These are phyloP conservation scores for Ophiostoma himal-ulmi DNA, from an alignment of 2,329 filamentous ascomycete species.

Conservation along the genomic window DNA sequence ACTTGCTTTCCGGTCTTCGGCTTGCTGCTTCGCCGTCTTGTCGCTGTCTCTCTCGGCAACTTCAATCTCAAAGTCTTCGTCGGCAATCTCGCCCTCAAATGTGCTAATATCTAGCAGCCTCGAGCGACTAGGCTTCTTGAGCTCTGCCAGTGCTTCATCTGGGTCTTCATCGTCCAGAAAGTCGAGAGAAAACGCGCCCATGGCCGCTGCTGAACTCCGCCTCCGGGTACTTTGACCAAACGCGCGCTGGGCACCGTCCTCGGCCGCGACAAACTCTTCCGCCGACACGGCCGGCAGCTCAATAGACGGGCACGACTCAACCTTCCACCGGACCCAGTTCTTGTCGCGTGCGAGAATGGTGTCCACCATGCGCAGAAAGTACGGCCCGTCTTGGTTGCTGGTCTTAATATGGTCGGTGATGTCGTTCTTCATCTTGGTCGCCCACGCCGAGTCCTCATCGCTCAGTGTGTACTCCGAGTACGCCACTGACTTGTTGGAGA, in stretches of 20 bases:
- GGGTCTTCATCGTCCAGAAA: constrained; percentile 67
- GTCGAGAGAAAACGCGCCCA: constrained; percentile 68
- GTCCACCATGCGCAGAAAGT: constrained; percentile 95
- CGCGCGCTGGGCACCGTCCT: constrained; percentile 57
- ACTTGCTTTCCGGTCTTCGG: constrained; percentile 70
- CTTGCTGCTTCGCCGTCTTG: constrained; percentile 47
- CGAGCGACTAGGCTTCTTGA: constrained; percentile 62
- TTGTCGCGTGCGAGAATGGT: constrained; percentile 93
- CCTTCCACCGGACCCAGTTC: constrained; percentile 99
- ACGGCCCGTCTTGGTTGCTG: constrained; percentile 71
- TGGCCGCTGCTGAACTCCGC: constrained; percentile 60
- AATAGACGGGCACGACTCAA: constrained; percentile 85
- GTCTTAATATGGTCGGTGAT: constrained; percentile 80
- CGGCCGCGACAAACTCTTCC: constrained; percentile 63
- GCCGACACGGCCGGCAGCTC: constrained; percentile 66
- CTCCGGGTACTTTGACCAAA: constrained; percentile 63
- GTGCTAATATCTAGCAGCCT: constrained; percentile 62
- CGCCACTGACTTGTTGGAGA: constrained; percentile 78
- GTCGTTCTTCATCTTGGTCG: constrained; percentile 64
- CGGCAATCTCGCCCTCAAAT: constrained; percentile 67
- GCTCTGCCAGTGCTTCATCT: constrained; percentile 56
- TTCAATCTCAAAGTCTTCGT: constrained; percentile 79
- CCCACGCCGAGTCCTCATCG: constrained; percentile 90
- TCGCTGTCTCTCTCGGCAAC: constrained; percentile 57
- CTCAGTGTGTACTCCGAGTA: constrained; percentile 68